Evolutionary conservation across 208 protist genomes (phyloP).

Genomic region (Acanthamoeba sp.): DNA sequence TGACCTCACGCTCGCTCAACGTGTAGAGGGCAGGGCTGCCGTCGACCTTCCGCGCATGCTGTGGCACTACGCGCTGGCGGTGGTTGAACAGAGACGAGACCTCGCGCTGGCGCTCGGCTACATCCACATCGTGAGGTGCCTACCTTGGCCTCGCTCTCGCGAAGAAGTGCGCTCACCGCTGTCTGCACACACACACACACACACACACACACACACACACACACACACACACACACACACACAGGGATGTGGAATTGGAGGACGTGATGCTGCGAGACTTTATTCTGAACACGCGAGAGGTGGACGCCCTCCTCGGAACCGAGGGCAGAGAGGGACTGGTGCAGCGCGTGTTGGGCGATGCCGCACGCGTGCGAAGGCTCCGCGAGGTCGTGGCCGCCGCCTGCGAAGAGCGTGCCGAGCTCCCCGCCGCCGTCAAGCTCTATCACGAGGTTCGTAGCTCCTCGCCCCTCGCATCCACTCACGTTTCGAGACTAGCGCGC

Average conservation of each 20-base stretch:
- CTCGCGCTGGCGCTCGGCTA: slow-evolving; percentile 3
- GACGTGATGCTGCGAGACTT: slow-evolving; percentile 6
- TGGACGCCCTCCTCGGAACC: slow-evolving; percentile 31
- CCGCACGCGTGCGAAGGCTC: background rate
- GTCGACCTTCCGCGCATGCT: slow-evolving; percentile 53
- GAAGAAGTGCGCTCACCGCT: too few relatives aligned
- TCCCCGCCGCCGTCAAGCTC: slow-evolving; percentile 25
- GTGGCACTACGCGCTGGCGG: slow-evolving; percentile 40
- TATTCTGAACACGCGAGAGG: slow-evolving; percentile 18
- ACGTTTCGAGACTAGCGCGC: too few relatives aligned
- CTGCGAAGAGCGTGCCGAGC: slow-evolving; percentile 22
- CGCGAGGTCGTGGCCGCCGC: background rate
- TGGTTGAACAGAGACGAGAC: slow-evolving; percentile 14
- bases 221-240: too few relatives aligned
- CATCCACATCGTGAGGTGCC: background rate
- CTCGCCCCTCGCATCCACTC: too few relatives aligned
- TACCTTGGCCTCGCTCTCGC: too few relatives aligned
- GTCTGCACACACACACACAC: too few relatives aligned
- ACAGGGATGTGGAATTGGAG: background rate
- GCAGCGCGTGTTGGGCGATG: background rate
- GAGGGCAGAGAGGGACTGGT: background rate
- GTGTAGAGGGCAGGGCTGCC: background rate
- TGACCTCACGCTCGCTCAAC: background rate
- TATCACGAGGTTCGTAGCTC: slow-evolving; percentile 67
- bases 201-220: too few relatives aligned